phyloP scores from a whole-genome alignment of 495 filamentous ascomycete species.

The Tuber borchii region DNA sequence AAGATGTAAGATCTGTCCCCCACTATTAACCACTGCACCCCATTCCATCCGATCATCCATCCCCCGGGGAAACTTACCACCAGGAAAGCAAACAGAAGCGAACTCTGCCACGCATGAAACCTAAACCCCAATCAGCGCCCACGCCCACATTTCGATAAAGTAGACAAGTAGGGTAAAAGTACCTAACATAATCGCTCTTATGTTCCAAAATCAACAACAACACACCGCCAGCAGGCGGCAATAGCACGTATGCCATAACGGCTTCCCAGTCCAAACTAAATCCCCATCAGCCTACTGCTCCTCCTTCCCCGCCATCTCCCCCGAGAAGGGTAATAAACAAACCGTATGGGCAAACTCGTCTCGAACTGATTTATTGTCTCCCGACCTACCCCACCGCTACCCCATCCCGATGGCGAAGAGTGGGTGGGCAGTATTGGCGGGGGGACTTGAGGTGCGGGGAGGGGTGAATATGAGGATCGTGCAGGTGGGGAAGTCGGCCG shows the following conservation, averaged over 20 bases:
- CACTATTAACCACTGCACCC: not conserved
- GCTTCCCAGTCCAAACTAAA: conserved; percentile 67
- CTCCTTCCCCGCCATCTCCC: not conserved
- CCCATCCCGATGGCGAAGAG: conserved; percentile 41
- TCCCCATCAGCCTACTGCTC: conserved; percentile 10
- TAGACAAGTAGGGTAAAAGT: conserved; percentile 8
- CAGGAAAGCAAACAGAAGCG: conserved; percentile 74
- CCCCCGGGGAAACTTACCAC: conserved; percentile 53
- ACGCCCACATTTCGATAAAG: not conserved
- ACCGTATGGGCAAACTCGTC: conserved; percentile 60
- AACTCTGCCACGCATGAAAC: conserved; percentile 94
- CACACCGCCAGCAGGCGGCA: conserved; percentile 82
- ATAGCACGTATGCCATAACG: conserved; percentile 75
- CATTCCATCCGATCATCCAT: conserved; percentile 20
- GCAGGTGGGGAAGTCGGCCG: conserved; percentile 60
- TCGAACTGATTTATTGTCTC: conserved; percentile 57
- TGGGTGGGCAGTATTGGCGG: conserved; percentile 45
- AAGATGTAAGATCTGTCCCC: conserved; percentile 60
- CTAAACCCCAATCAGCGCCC: conserved; percentile 45
- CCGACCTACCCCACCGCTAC: conserved; percentile 20
- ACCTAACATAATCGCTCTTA: conserved; percentile 96
- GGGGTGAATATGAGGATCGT: conserved; percentile 48
- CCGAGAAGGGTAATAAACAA: conserved; percentile 9
- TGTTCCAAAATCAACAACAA: conserved; percentile 78
- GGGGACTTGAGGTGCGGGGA: conserved; percentile 38